These are phyloP conservation scores for Microthlaspi erraticum DNA, from an alignment of 345 rosid genomes.

Conservation along the genomic window DNA sequence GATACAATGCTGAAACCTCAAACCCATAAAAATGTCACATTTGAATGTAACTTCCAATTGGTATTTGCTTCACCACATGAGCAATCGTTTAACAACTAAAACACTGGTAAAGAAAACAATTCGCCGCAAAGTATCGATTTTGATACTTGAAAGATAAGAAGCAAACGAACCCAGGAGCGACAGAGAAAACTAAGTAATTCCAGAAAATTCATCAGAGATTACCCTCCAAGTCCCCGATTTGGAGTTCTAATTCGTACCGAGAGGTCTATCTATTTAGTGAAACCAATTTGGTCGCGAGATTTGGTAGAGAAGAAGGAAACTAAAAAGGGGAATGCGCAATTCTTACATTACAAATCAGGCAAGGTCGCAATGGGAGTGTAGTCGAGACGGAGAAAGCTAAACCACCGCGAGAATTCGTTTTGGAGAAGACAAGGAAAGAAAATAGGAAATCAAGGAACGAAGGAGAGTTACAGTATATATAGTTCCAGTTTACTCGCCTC, in stretches of 20 bases:
- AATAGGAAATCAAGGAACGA: background rate
- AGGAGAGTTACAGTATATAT: too few species aligned
- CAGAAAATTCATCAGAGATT: background rate
- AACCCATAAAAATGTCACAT: background rate
- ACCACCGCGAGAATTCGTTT: background rate
- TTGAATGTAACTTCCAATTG: background rate
- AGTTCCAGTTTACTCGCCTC: background rate
- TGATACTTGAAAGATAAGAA: background rate
- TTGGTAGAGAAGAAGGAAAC: too few species aligned
- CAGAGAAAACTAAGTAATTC: background rate
- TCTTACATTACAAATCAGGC: background rate
- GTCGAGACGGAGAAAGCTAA: background rate
- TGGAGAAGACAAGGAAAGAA: background rate
- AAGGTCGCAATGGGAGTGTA: background rate
- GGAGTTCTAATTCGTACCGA: constrained; percentile 3
- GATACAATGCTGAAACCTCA: background rate
- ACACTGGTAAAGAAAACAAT: background rate
- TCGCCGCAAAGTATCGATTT: constrained; percentile 12
- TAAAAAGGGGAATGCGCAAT: background rate
- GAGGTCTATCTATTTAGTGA: background rate
- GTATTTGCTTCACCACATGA: background rate
- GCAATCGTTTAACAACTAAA: background rate
- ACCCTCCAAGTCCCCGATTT: background rate
- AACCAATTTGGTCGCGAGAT: background rate
- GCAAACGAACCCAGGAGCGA: background rate